Base-by-base conservation (phyloP, 2,329 filamentous ascomycete species). In the Clonostachys rhizophaga region DNA sequence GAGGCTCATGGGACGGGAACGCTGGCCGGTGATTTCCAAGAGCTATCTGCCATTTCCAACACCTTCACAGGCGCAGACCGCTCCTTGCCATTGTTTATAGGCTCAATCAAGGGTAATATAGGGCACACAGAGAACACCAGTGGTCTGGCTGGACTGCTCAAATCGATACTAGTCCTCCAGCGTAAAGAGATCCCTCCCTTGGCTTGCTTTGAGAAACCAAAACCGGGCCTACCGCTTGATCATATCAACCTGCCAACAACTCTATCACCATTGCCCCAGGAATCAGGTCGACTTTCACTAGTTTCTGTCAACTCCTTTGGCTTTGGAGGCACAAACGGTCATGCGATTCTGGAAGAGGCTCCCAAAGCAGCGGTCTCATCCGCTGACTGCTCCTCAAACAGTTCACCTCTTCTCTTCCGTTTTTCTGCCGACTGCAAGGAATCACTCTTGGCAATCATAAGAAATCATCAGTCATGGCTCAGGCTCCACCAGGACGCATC, bases 101-200 rank as follows among this genome's bases (percentile, higher is more conserved):
- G 76, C 1, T 65, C 74, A 1, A 67, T 70, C 6, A 80, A 80
- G 49, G 58, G 71, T 1, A 76, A 76, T 44, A 70, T 67, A 0
- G 68, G 68, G 40, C 46, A 47, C 1, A 42, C 44, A 4, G 55
- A 58, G 44, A 20, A 40, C 6, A 33, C 45, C 8, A 37, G 71
- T 10, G 54, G 53, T 5, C 47, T 58, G 5, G 42, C 30, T 7
- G 24, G 17, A 7, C 24, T 45, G 24, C 35, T 47, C 14, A 47
- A 47, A 43, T 48, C 13, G 36, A 68, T 66, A 45, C 45, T 54
- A 34, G 47, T 48, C n/a, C 34, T 55, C 24, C 46, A 50, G 16
- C 41, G 45, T 34, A 42, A 46, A 16, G n/a, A 48, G 14, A 54
- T 55, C 14, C 48, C 52, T 10, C 49, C 52, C n/a, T 48, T 52